Conservation (phyloP, 163 green algal genomes). For the Trebouxiophyceae sp. region DNA sequence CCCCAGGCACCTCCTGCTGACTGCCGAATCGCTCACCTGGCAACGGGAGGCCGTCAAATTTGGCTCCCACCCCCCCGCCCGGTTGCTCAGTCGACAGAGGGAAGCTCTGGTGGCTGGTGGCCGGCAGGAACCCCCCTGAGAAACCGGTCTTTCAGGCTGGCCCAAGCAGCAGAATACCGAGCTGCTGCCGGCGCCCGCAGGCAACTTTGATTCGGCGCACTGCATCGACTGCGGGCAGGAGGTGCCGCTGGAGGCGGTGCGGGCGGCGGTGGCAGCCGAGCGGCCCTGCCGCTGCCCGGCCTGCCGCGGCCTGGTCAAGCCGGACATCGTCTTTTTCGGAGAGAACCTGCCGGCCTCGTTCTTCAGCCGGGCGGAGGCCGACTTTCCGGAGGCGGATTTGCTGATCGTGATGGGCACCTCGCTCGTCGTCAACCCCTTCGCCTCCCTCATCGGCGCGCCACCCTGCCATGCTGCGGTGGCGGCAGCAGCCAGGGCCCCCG, state of each 20-base stretch:
- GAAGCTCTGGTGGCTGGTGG: too few relatives aligned
- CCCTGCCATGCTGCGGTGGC: not conserved
- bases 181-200: too few relatives aligned
- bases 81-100: too few relatives aligned
- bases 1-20: not conserved
- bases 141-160: too few relatives aligned
- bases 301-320: slow-evolving; percentile 64
- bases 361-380: slow-evolving; percentile 18
- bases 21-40: too few relatives aligned
- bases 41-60: too few relatives aligned
- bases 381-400: slow-evolving; percentile 64
- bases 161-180: too few relatives aligned
- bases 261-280: slow-evolving; percentile 31
- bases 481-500: not conserved
- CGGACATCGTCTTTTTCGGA: slow-evolving; percentile 86
- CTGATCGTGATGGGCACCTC: slow-evolving; percentile 81
- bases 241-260: slow-evolving; percentile 38
- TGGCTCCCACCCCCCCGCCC: too few relatives aligned
- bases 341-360: slow-evolving; percentile 64
- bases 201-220: slow-evolving; percentile 67
- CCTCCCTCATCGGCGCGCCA: slow-evolving; percentile 47
- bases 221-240: slow-evolving; percentile 44
- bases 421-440: slow-evolving; percentile 79
- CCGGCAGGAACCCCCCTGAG: too few relatives aligned
- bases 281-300: slow-evolving; percentile 24